Percentiles rank a stretch among this genome's conserved stretches.
These are phyloP conservation scores for Globisporangium yorkense DNA, from an alignment of 352 stramenopile species.

Conservation along the genomic window DNA sequence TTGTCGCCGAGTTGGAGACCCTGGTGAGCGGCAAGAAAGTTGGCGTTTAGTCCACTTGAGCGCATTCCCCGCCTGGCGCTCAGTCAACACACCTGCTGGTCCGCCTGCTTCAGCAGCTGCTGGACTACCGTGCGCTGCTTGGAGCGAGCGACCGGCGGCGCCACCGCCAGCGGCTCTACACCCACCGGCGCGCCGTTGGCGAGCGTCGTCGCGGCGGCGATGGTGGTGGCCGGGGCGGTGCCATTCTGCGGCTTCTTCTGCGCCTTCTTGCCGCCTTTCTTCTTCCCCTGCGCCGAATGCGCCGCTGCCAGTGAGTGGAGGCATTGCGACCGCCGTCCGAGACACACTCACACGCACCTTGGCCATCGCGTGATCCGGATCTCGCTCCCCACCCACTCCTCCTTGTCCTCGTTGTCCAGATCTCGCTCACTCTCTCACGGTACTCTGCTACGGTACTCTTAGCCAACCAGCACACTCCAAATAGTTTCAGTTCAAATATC, in stretches of 20 bases:
- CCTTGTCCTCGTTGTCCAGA: too few species aligned
- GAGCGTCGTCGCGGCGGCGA: background rate
- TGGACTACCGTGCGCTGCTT: constrained; percentile 54
- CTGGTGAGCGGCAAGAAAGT: constrained; percentile 5
- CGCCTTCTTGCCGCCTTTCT: constrained; percentile 40
- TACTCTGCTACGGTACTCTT: too few species aligned
- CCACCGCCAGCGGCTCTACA: constrained; percentile 15
- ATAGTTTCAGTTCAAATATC: too few species aligned
- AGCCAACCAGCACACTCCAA: too few species aligned
- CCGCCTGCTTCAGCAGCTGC: constrained; percentile 53
- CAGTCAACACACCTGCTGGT: constrained; percentile 27
- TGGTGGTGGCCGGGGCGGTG: constrained; percentile 5
- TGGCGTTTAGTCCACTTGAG: background rate
- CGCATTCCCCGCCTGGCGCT: background rate
- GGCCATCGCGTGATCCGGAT: background rate
- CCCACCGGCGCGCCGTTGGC: constrained; percentile 4
- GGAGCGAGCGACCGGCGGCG: constrained; percentile 18
- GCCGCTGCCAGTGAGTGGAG: background rate
- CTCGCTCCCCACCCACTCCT: background rate
- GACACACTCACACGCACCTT: background rate
- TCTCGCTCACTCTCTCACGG: too few species aligned
- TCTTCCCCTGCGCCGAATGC: constrained; percentile 21
- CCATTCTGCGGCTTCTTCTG: constrained; percentile 52
- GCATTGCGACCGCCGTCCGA: background rate
- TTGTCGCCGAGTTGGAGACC: constrained; percentile 73